phyloP scores from a whole-genome alignment of 179 eudicot genomes.

The Sideroxylon spinosum region DNA sequence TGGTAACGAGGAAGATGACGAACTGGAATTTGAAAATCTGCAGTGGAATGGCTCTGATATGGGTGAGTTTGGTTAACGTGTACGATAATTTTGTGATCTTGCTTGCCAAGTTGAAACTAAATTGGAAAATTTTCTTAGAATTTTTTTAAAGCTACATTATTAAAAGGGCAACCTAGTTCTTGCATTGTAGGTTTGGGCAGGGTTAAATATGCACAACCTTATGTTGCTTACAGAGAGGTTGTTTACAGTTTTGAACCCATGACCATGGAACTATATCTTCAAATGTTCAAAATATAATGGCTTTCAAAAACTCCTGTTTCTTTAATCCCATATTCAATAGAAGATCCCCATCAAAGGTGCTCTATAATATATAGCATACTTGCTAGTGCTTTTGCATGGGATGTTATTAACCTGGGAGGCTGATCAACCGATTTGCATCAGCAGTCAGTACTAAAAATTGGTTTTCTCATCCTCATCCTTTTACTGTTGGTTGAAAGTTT shows the following conservation, averaged over 20 bases:
- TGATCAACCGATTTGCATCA: neutral
- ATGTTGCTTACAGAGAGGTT: no score
- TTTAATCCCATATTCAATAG: neutral
- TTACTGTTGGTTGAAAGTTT: neutral
- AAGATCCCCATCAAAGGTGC: neutral
- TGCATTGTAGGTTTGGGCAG: no score
- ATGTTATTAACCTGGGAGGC: neutral
- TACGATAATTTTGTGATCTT: no score
- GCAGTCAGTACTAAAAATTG: neutral
- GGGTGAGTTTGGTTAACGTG: conserved; percentile 25
- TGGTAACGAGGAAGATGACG: conserved; percentile 59
- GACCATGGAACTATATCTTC: neutral
- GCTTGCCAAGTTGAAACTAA: neutral
- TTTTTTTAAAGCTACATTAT: neutral
- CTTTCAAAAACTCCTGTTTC: neutral
- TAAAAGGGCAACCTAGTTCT: no score
- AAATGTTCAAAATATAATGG: neutral
- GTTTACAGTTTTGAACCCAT: no score
- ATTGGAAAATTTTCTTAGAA: neutral
- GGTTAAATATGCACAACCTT: no score
- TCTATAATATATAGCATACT: neutral
- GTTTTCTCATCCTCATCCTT: conserved; percentile 1
- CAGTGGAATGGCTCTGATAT: conserved; percentile 43
- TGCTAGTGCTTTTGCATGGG: neutral
- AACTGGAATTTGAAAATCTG: conserved; percentile 44